phyloP scores from a whole-genome alignment of 106 monocot genomes.

The Platanthera zijinensis region DNA sequence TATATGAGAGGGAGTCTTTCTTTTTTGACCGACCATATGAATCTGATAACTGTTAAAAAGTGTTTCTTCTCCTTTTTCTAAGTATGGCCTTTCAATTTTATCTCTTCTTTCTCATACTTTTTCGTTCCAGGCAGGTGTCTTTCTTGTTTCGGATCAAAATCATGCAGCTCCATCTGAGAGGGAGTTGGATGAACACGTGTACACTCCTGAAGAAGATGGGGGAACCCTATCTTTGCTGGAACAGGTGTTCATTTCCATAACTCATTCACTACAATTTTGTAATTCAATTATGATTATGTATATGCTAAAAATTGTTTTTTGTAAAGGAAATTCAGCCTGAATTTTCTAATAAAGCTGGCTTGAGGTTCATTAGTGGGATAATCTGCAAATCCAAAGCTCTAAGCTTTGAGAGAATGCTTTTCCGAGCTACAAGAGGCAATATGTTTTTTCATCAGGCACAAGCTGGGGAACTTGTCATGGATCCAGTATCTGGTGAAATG shows the following conservation, averaged over 20 bases:
- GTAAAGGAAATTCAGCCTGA: conserved; percentile 54
- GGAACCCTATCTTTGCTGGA: conserved; percentile 69
- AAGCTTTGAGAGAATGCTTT: conserved; percentile 94
- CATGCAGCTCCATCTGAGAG: conserved; percentile 53
- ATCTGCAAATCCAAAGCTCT: conserved; percentile 77
- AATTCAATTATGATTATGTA: conserved; percentile 3
- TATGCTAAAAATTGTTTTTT: conserved; percentile 1
- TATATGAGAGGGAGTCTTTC: no score
- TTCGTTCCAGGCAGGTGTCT: conserved; percentile 91
- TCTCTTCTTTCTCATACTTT: conserved; percentile 18
- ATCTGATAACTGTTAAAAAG: no score
- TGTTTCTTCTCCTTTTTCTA: not conserved
- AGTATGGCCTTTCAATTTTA: not conserved
- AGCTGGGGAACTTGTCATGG: conserved; percentile 77
- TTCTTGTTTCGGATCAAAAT: conserved; percentile 84
- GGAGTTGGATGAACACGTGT: conserved; percentile 79
- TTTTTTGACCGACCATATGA: no score
- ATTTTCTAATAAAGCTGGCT: conserved; percentile 55
- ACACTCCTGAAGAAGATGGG: conserved; percentile 32
- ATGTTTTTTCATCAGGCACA: conserved; percentile 96
- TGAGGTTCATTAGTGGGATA: conserved; percentile 94
- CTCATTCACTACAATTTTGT: conserved; percentile 1
- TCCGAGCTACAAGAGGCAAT: conserved; percentile 97
- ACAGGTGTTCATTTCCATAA: conserved; percentile 42
- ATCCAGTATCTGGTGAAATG: conserved; percentile 86